A percentile compares a stretch with the other conserved stretches of the same genome.
phyloP scores from a whole-genome alignment of 2,329 filamentous ascomycete genomes.

The Colletotrichum tofieldiae region DNA sequence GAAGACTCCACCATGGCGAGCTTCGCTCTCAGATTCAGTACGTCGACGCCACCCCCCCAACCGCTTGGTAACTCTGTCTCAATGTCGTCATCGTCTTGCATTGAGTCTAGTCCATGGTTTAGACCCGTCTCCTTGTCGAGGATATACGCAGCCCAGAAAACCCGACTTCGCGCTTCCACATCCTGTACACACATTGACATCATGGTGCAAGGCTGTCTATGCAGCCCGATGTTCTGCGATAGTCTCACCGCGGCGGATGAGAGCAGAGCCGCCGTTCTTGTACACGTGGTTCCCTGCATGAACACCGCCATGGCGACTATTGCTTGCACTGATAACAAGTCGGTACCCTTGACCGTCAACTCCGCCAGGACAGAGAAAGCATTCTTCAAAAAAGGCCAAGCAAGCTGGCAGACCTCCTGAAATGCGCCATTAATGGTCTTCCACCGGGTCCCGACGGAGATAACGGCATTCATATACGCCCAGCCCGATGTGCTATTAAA shows the following conservation, averaged over 20 bases:
- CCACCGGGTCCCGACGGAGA: constrained; percentile 28
- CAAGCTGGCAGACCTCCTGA: constrained; percentile 29
- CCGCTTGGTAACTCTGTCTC: constrained; percentile 36
- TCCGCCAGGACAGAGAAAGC: constrained; percentile 31
- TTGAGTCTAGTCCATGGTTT: constrained; percentile 35
- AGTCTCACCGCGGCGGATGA: constrained; percentile 28
- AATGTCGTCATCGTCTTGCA: constrained; percentile 35
- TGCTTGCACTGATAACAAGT: constrained; percentile 36
- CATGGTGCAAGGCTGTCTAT: constrained; percentile 31
- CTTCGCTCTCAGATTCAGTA: constrained; percentile 33
- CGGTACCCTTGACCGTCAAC: constrained; percentile 28
- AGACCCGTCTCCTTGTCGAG: constrained; percentile 36
- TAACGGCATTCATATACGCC: constrained; percentile 36
- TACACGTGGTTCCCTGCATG: constrained; percentile 37
- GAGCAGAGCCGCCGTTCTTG: constrained; percentile 29
- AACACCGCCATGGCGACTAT: constrained; percentile 38
- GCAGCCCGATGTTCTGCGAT: constrained; percentile 37
- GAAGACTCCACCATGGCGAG: constrained; percentile 42
- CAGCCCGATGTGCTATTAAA: constrained; percentile 39
- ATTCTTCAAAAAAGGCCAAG: constrained; percentile 43
- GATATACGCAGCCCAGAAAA: constrained; percentile 43
- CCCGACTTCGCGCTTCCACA: constrained; percentile 31
- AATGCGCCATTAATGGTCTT: constrained; percentile 37
- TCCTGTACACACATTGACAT: constrained; percentile 35
- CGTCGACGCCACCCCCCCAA: constrained; percentile 8